Conservation (phyloP, 1,284 basidiomycete genomes). For the Leccinum solheimii region DNA sequence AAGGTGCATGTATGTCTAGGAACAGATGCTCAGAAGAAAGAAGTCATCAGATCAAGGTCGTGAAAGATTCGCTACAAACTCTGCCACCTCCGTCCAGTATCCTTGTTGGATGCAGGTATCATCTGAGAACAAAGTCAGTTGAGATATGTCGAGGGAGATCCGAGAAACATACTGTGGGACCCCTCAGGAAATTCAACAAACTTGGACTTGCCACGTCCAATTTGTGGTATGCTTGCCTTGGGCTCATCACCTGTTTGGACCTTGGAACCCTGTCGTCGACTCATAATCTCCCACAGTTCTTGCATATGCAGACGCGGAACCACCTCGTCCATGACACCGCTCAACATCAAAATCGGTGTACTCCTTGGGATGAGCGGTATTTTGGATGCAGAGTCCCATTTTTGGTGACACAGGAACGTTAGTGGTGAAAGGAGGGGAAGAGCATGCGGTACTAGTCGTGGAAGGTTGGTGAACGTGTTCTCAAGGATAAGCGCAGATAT, state of each 20-base stretch:
- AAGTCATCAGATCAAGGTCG: constrained; percentile 8
- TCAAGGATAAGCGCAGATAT: constrained; percentile 85
- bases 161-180: constrained; percentile 60
- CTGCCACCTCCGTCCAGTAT: constrained; percentile 63
- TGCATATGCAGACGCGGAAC: constrained; percentile 88
- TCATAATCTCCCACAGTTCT: constrained; percentile 64
- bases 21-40: not conserved
- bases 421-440: constrained; percentile 79
- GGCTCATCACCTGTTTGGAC: constrained; percentile 31
- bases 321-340: constrained; percentile 79
- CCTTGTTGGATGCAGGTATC: constrained; percentile 68
- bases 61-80: constrained; percentile 50
- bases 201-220: constrained; percentile 48
- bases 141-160: not conserved
- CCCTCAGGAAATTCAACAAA: constrained; percentile 67
- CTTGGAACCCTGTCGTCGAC: constrained; percentile 43
- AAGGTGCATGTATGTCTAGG: not conserved
- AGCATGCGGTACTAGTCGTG: constrained; percentile 76
- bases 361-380: constrained; percentile 66
- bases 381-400: constrained; percentile 83
- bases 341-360: constrained; percentile 87
- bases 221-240: constrained; percentile 35
- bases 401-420: constrained; percentile 84
- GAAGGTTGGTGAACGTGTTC: constrained; percentile 89
- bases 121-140: constrained; percentile 40